Base-by-base conservation (phyloP, 2,329 filamentous ascomycete species). In the Verticillium longisporum region DNA sequence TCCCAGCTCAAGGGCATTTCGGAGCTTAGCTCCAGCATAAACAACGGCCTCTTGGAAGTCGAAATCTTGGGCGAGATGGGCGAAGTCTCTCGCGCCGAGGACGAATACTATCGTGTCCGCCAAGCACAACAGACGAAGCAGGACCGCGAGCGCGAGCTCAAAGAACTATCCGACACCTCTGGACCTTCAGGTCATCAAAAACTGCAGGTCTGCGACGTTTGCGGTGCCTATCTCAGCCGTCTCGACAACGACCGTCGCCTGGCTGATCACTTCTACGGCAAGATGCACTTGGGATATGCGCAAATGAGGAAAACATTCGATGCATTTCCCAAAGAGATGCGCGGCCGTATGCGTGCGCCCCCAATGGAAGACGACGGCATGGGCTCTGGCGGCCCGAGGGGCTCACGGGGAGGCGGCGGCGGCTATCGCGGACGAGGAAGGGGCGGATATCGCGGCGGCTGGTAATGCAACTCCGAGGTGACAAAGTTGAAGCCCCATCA, bases 201-300 rank as follows among this genome's bases (percentile, higher is more conserved):
- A 75, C 81, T 99, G 50, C 95, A 99, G 74, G 95, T 99, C 56
- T 99, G 95, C 81, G 95, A 99, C 75, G 95, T 98, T 1, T 99
- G 95, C 74, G 95, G 95, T 64, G 95, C 95, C 6, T 99, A 98
- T 73, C 83, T 99, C 41, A 92, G 88, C 64, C 81, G 95, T 26
- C 83, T 99, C 36, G 95, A 99, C 73, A 99, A 99, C 72, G 95
- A 99, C 74, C 85, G 95, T 38, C 84, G 95, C 34, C 75, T 99
- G 71, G 95, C 95, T 18, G 95, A 99, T 73, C 95, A 99, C 74
- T 99, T 99, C 73, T 98, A 97, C 75, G 95, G 95, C 26, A 99
- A 99, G 81, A 99, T 99, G 95, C 95, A 99, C 72, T 78, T 99
- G 61, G 95, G 95, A 0, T 99, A 98, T 73, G 95, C 95, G 15